These are phyloP conservation scores for Microbotryum violaceum DNA, from an alignment of 1,284 basidiomycete genomes.

Conservation along the genomic window DNA sequence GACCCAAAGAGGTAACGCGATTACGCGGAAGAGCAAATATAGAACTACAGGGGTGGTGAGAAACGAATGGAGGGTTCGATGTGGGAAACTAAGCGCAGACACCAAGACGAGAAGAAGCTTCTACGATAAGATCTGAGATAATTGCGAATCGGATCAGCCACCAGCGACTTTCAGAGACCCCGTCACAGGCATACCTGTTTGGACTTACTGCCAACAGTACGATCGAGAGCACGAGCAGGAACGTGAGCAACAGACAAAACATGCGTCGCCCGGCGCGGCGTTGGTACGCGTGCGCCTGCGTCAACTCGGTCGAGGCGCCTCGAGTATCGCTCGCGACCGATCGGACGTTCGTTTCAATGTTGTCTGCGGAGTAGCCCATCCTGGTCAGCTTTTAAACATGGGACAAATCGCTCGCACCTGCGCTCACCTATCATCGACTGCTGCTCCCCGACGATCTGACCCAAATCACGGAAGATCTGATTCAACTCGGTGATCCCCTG, in stretches of 20 bases:
- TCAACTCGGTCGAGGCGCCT: constrained; percentile 78
- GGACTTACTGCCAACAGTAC: constrained; percentile 73
- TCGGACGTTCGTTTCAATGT: constrained; percentile 91
- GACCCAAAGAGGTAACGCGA: no score
- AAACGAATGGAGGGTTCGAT: no score
- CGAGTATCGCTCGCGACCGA: constrained; percentile 76
- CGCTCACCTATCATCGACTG: constrained; percentile 83
- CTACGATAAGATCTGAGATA: no score
- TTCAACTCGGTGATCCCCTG: constrained; percentile 92
- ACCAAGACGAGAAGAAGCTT: no score
- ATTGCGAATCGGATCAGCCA: no score
- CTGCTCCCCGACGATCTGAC: constrained; percentile 89
- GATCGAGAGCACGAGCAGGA: constrained; percentile 72
- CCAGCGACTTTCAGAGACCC: no score
- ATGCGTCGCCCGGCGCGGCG: constrained; percentile 84
- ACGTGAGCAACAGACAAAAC: constrained; percentile 77
- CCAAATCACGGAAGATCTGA: constrained; percentile 94
- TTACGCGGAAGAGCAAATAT: no score
- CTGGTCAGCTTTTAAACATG: background rate
- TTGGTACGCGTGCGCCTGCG: constrained; percentile 87
- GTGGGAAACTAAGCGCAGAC: no score
- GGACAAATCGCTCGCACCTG: background rate
- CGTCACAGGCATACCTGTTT: no score
- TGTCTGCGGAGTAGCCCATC: constrained; percentile 53
- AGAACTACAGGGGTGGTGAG: no score